A percentile compares a stretch with the other conserved stretches of the same genome.
Conservation (phyloP, 108 stramenopile species). For the Seminavis robusta region DNA sequence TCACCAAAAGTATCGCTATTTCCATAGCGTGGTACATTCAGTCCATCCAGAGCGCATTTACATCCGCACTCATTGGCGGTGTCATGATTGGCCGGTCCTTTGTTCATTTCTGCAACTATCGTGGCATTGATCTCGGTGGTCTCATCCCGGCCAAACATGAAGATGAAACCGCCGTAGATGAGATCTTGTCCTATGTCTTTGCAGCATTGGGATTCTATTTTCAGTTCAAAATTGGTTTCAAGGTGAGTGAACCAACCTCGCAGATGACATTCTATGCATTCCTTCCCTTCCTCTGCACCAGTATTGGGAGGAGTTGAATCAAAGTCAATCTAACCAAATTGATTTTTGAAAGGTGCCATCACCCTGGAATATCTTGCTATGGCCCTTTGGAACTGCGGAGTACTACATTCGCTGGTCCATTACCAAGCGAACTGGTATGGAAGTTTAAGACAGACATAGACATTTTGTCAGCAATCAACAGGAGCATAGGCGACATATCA, state of each 20-base stretch:
- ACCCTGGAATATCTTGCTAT: slow-evolving; percentile 83
- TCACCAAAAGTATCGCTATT: slow-evolving; percentile 73
- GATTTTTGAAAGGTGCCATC: too few relatives aligned
- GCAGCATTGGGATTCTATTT: slow-evolving; percentile 83
- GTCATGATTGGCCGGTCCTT: slow-evolving; percentile 83
- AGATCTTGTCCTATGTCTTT: slow-evolving; percentile 76
- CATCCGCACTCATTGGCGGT: slow-evolving; percentile 86
- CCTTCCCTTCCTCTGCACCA: too few relatives aligned
- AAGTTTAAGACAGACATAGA: too few relatives aligned
- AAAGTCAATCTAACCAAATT: too few relatives aligned
- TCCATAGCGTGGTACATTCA: slow-evolving; percentile 91
- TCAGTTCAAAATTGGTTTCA: slow-evolving; percentile 71
- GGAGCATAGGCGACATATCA: too few relatives aligned
- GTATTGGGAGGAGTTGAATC: too few relatives aligned
- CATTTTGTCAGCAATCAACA: too few relatives aligned
- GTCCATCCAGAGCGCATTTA: slow-evolving; percentile 82
- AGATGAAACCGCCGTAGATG: slow-evolving; percentile 78
- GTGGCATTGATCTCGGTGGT: slow-evolving; percentile 38
- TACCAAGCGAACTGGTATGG: background rate
- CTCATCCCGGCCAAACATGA: slow-evolving; percentile 55
- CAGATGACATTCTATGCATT: too few relatives aligned
- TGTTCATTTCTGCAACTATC: slow-evolving; percentile 31
- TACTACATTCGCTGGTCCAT: slow-evolving; percentile 30
- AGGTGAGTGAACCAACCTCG: too few relatives aligned
- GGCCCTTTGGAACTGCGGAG: slow-evolving; percentile 56